Percentiles rank a stretch among this genome's conserved stretches.
phyloP scores from a whole-genome alignment of 306 rosid species.

The Arachis stenosperma region DNA sequence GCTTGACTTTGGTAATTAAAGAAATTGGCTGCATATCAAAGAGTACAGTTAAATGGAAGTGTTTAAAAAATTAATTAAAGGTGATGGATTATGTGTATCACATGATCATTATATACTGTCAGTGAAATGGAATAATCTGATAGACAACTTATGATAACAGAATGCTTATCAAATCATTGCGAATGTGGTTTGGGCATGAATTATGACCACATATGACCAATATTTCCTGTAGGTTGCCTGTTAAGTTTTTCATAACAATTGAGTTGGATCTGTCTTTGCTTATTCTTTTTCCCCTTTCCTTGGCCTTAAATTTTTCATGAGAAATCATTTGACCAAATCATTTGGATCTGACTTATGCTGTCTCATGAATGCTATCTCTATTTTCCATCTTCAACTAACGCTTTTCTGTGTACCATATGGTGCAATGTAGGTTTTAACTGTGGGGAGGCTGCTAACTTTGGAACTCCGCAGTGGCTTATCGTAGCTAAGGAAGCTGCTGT shows the following conservation, averaged over 20 bases:
- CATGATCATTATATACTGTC: constrained; percentile 21
- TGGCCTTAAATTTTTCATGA: constrained; percentile 9
- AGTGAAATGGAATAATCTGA: neutral
- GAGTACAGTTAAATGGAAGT: constrained; percentile 16
- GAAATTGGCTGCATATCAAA: constrained; percentile 31
- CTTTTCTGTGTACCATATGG: constrained; percentile 24
- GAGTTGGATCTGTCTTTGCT: constrained; percentile 17
- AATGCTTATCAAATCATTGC: constrained; percentile 3
- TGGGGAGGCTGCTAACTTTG: constrained; percentile 99
- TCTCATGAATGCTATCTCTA: constrained; percentile 10
- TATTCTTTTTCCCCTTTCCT: constrained; percentile 11
- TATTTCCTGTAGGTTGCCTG: constrained; percentile 13
- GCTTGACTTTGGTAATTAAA: constrained; percentile 23
- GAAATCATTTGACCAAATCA: constrained; percentile 13
- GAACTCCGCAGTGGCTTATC: constrained; percentile 94
- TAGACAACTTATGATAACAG: constrained; percentile 13
- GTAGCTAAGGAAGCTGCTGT: constrained; percentile 98
- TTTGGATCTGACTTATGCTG: constrained; percentile 11
- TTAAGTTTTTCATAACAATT: constrained; percentile 14
- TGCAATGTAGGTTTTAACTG: constrained; percentile 82
- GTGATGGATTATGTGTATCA: constrained; percentile 4
- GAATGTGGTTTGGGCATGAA: too few relatives aligned
- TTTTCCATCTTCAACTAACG: constrained; percentile 30
- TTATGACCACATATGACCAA: too few relatives aligned
- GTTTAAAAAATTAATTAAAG: constrained; percentile 18